These are phyloP conservation scores for Aspergillus pseudoglaucus DNA, from an alignment of 2,329 filamentous ascomycete genomes.

Conservation along the genomic window DNA sequence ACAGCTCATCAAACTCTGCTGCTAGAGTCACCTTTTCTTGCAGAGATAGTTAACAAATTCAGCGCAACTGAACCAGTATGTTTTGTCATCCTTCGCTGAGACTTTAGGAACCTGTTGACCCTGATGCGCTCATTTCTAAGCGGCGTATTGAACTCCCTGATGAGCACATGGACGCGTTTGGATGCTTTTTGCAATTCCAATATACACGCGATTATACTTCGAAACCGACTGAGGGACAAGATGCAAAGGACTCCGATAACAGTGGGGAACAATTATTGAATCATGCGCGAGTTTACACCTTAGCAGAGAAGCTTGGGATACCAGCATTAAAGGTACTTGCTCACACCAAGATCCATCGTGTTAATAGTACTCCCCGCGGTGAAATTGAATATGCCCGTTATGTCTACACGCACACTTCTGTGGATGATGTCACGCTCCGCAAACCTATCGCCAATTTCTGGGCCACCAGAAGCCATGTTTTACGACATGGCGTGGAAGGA, in stretches of 20 bases:
- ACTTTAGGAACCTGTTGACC: constrained; percentile 1
- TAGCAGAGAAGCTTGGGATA: constrained; percentile 72
- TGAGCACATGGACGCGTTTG: constrained; percentile 66
- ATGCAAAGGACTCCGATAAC: constrained; percentile 64
- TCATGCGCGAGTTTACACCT: constrained; percentile 82
- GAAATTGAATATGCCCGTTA: constrained; percentile 90
- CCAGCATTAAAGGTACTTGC: constrained; percentile 66
- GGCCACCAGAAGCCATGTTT: constrained; percentile 71
- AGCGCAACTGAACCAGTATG: constrained; percentile 55
- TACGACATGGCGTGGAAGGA: constrained; percentile 77
- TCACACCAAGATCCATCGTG: constrained; percentile 84
- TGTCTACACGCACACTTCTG: constrained; percentile 70
- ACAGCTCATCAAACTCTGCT: constrained; percentile 76
- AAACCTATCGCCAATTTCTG: constrained; percentile 85
- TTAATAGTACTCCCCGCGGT: constrained; percentile 78
- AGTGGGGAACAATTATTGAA: constrained; percentile 77
- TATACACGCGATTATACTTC: constrained; percentile 88
- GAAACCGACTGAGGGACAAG: constrained; percentile 49
- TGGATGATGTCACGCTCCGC: constrained; percentile 66
- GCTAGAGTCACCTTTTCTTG: constrained; percentile 66
- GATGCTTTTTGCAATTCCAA: constrained; percentile 74
- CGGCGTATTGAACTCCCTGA: constrained; percentile 62
- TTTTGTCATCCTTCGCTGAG: constrained; percentile 6
- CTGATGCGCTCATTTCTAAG: constrained; percentile 30
- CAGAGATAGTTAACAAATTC: constrained; percentile 56